These are phyloP conservation scores for Aspergillus sp. DNA, from an alignment of 2,329 filamentous ascomycete genomes.

Conservation along the genomic window DNA sequence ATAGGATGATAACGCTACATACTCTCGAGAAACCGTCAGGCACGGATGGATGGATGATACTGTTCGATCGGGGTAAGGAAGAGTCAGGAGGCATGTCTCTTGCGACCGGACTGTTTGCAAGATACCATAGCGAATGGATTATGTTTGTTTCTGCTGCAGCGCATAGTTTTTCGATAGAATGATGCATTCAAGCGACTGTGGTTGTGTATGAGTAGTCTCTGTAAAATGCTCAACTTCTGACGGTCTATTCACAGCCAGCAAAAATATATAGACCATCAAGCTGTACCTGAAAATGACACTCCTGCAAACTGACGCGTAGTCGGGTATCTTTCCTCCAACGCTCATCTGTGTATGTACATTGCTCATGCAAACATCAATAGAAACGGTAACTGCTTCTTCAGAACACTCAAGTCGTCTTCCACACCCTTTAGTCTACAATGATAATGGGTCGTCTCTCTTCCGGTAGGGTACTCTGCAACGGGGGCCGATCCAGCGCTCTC, in stretches of 20 bases:
- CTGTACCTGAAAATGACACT: neutral
- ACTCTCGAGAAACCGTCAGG: neutral
- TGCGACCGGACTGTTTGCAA: too few relatives aligned
- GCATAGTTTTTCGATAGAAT: too few relatives aligned
- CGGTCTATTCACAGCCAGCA: too few relatives aligned
- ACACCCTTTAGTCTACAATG: slow-evolving; percentile 24
- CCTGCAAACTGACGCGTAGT: neutral
- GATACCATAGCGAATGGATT: too few relatives aligned
- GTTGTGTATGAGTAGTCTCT: too few relatives aligned
- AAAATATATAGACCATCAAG: neutral
- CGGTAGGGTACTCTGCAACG: slow-evolving; percentile 15
- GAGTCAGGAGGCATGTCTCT: too few relatives aligned
- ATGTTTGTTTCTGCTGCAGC: too few relatives aligned
- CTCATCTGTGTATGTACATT: slow-evolving; percentile 5
- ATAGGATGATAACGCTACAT: neutral
- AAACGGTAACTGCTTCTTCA: neutral
- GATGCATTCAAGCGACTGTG: too few relatives aligned
- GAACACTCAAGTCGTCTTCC: neutral
- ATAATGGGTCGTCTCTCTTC: slow-evolving; percentile 23
- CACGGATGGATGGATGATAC: too few relatives aligned
- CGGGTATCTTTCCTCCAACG: slow-evolving; percentile 21
- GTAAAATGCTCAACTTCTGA: too few relatives aligned
- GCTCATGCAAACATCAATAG: slow-evolving; percentile 3
- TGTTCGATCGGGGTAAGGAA: too few relatives aligned
- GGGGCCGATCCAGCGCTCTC: slow-evolving; percentile 19